These are phyloP conservation scores for Pseudofabraea citricarpa DNA, from an alignment of 2,329 filamentous ascomycete species.

Conservation along the genomic window DNA sequence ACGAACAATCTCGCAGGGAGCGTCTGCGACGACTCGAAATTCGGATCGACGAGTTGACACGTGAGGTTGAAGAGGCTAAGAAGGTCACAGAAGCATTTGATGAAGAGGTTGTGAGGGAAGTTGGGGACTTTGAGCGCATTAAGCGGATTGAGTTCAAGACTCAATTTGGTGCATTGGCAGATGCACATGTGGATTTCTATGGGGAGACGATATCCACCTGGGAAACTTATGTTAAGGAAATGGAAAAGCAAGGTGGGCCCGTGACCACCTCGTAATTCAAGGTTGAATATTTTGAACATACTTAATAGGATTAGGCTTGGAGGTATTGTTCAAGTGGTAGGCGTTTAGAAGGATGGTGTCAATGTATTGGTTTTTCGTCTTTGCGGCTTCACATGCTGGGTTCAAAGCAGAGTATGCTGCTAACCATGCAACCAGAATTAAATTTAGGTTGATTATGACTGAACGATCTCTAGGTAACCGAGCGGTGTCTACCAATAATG, in stretches of 20 bases:
- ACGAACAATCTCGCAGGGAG: constrained; percentile 85
- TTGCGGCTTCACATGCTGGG: no score
- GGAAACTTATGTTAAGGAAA: constrained; percentile 85
- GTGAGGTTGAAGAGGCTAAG: constrained; percentile 83
- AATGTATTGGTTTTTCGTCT: not conserved
- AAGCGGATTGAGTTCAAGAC: constrained; percentile 89
- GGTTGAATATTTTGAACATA: no score
- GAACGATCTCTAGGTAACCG: no score
- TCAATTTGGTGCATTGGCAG: constrained; percentile 77
- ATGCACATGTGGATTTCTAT: constrained; percentile 86
- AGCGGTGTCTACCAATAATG: no score
- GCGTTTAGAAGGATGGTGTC: not conserved
- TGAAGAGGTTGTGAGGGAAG: constrained; percentile 90
- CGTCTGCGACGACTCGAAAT: constrained; percentile 86
- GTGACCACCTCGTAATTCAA: not conserved
- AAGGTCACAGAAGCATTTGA: constrained; percentile 89
- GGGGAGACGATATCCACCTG: constrained; percentile 73
- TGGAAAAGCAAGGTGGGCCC: constrained; percentile 51
- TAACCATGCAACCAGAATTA: no score
- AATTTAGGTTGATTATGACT: no score
- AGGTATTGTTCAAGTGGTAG: not conserved
- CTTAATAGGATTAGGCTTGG: not conserved
- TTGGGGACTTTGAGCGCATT: constrained; percentile 92
- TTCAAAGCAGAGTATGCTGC: no score
- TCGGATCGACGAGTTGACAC: constrained; percentile 84